phyloP scores from a whole-genome alignment of 805 yeast genomes.

The Hanseniaspora mollemarum region DNA sequence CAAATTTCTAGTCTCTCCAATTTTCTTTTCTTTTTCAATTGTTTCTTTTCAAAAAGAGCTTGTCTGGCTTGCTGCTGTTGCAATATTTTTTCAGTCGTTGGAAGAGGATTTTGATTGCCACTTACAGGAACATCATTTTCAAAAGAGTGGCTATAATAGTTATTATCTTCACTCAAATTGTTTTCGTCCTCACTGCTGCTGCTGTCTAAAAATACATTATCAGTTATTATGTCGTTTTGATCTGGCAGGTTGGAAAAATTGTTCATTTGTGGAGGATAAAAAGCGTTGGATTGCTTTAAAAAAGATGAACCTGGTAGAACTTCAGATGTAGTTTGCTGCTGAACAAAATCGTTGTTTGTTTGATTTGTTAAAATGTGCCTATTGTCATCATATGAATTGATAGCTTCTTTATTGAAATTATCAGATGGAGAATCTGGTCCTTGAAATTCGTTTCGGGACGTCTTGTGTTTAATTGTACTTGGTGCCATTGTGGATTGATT shows the following conservation, averaged over 20 bases:
- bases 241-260: neutral
- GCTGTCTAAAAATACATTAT: neutral
- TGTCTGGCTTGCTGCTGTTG: neutral
- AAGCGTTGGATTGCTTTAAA: neutral
- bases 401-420: neutral
- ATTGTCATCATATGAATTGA: neutral
- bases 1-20: constrained; percentile 31
- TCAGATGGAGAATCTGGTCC: neutral
- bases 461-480: too few species aligned
- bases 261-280: neutral
- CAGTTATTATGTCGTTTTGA: neutral
- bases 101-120: neutral
- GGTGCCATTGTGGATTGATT: neutral
- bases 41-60: constrained; percentile 57
- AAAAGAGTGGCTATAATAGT: neutral
- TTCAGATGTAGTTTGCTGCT: neutral
- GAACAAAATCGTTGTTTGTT: neutral
- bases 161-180: constrained; percentile 2
- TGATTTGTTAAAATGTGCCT: too few species aligned
- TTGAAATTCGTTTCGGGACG: neutral
- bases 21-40: constrained; percentile 70
- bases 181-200: neutral
- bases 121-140: neutral
- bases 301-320: neutral
- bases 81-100: neutral